Conservation (phyloP, 2,329 filamentous ascomycete genomes). For the Pseudocercospora macadamiae region DNA sequence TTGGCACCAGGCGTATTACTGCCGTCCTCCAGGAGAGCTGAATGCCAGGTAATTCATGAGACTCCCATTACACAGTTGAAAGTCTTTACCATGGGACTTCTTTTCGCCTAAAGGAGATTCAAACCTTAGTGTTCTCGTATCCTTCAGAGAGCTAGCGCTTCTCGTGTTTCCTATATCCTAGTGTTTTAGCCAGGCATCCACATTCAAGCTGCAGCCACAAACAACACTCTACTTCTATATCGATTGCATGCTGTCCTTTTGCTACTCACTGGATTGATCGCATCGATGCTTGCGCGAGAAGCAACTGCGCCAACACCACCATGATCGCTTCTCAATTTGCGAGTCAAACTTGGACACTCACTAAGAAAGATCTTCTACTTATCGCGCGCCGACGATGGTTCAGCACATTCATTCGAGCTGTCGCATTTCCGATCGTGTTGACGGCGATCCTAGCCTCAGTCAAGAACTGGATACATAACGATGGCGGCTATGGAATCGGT, state of each 20-base stretch:
- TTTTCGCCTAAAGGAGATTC: neutral
- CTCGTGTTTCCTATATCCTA: neutral
- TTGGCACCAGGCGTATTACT: neutral
- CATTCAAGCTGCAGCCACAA: neutral
- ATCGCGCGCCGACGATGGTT: conserved; percentile 55
- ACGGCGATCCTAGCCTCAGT: conserved; percentile 54
- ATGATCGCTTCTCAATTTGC: conserved; percentile 21
- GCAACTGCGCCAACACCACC: neutral
- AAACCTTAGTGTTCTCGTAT: neutral
- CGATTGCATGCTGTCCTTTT: neutral
- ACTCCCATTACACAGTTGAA: neutral
- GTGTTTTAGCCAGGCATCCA: neutral
- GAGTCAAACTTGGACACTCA: conserved; percentile 57
- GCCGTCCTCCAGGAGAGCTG: neutral
- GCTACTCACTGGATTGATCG: neutral
- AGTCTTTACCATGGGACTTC: neutral
- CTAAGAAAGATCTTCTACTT: conserved; percentile 58
- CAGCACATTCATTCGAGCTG: conserved; percentile 56
- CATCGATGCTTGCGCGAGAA: too few relatives aligned
- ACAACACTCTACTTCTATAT: neutral
- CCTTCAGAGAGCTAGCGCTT: neutral
- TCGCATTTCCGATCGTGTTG: conserved; percentile 58
- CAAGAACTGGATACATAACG: conserved; percentile 77
- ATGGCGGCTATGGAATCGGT: conserved; percentile 73
- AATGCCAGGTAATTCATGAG: neutral